Evolutionary conservation across 2,329 filamentous ascomycete genomes (phyloP).

Genomic region (Ceratocystis harringtonii): DNA sequence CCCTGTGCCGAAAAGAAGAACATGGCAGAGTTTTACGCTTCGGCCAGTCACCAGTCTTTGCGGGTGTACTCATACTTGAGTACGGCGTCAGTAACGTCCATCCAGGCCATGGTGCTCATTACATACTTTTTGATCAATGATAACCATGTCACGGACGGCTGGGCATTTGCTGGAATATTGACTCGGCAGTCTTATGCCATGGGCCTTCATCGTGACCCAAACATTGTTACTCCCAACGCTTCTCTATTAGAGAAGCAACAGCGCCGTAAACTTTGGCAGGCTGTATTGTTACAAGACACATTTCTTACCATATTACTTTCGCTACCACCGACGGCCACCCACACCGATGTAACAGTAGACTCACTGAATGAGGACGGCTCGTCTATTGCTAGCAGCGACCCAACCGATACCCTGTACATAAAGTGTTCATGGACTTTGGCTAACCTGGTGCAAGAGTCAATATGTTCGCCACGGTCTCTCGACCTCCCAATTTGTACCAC

Average conservation of each 20-base stretch:
- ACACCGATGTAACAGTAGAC: constrained; percentile 64
- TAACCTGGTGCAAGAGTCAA: constrained; percentile 61
- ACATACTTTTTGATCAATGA: constrained; percentile 77
- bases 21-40: constrained; percentile 69
- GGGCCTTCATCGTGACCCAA: constrained; percentile 65
- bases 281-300: constrained; percentile 65
- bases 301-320: constrained; percentile 65
- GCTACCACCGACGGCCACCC: constrained; percentile 61
- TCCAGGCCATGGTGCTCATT: constrained; percentile 68
- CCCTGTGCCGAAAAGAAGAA: constrained; percentile 50
- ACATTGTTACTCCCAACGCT: constrained; percentile 53
- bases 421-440: constrained; percentile 65
- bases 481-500: constrained; percentile 57
- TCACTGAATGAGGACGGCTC: constrained; percentile 51
- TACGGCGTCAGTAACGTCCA: constrained; percentile 53
- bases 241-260: constrained; percentile 61
- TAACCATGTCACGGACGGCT: constrained; percentile 69
- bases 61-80: constrained; percentile 64
- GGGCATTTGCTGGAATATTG: constrained; percentile 65
- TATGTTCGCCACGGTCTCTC: constrained; percentile 60
- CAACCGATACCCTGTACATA: constrained; percentile 55
- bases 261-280: constrained; percentile 67
- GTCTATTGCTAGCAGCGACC: constrained; percentile 42
- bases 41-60: constrained; percentile 62
- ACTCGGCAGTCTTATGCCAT: constrained; percentile 69